Evolutionary conservation across 1,284 basidiomycete species (phyloP), one percentile per base, ranked within the genome.

Genomic region (Ustilago shanxiensis): DNA sequence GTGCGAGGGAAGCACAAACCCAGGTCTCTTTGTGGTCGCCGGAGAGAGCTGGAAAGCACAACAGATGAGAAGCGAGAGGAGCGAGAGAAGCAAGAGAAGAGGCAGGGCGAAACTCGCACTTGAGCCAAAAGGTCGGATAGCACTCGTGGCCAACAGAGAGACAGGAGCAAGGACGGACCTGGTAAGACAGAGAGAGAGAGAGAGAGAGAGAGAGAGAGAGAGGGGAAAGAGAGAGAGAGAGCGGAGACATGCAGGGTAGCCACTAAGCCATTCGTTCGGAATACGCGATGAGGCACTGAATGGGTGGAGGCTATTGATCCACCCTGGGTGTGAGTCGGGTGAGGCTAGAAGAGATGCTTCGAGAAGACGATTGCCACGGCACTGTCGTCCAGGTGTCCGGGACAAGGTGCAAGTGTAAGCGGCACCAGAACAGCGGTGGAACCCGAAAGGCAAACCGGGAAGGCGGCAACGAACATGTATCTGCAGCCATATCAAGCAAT

Each of bases 341-440:
- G 13, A 16, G 6, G 18, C 22, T 18, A 16, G 28, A n/a, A 33
- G n/a, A 20, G 47, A 49, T 28, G 54, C 54, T 56, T 56, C 54
- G 37, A 56, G 39, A 56, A 56, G 39, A 22, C 54, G 24, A 31
- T 56, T 29, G 22, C 9, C 20, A 44, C 1, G 28, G 52, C 52
- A 39, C 33, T 9, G 13, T 14, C 20, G 11, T 35, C 33, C 52
- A 20, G 33, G 20, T 24, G 22, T 22, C 52, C 1, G 52, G 35
- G 20, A 54, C n/a, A 18, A 41, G 18, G 5, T 11, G 44, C 31
- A 29, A 44, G 3, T 28, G 47, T 20, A 22, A 44, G n/a, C 41
- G 41, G 41, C 41, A 20, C 16, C 5, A 22, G 3, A 4, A 44
- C 41, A 44, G 41, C 41, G 2, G 41, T 44, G 18, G 41, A 22